Percentiles rank a stretch among this genome's conserved stretches.
phyloP scores from a whole-genome alignment of 768 basidiomycete genomes.

The Xanthoconium stramineum region DNA sequence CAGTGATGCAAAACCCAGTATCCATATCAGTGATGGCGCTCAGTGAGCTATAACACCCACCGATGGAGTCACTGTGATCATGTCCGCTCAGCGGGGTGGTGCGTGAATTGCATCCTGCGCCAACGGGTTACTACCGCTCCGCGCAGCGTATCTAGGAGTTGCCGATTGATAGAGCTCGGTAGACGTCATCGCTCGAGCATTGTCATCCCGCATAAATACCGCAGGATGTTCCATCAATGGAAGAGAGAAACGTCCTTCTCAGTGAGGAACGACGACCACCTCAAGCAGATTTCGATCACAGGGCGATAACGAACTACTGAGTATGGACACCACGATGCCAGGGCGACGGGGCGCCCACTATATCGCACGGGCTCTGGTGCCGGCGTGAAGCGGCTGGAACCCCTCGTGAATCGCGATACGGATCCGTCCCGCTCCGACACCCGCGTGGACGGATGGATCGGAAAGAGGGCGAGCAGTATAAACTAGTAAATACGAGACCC shows the following conservation, averaged over 20 bases:
- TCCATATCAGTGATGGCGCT: not conserved
- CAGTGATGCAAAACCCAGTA: not conserved
- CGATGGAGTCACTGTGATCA: not conserved
- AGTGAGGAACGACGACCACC: not conserved
- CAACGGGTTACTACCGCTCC: not conserved
- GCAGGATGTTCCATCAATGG: not conserved
- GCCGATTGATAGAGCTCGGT: not conserved
- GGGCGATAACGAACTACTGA: not conserved
- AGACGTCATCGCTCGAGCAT: not conserved
- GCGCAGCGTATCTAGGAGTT: not conserved
- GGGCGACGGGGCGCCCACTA: not conserved
- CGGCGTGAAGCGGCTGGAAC: not conserved
- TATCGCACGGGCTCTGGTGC: not conserved
- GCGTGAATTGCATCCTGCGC: not conserved
- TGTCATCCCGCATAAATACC: not conserved
- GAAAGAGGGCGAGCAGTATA: not conserved
- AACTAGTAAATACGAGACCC: not conserved
- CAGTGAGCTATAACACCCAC: not conserved
- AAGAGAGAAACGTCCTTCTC: not conserved
- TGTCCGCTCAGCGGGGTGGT: not conserved
- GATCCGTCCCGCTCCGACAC: slow-evolving; percentile 12
- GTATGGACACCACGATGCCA: not conserved
- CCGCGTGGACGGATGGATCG: slow-evolving; percentile 2
- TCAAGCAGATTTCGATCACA: not conserved
- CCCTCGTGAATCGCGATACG: not conserved